phyloP scores from a whole-genome alignment of 805 yeast genomes.

The Tanozyma kutaoensis region DNA sequence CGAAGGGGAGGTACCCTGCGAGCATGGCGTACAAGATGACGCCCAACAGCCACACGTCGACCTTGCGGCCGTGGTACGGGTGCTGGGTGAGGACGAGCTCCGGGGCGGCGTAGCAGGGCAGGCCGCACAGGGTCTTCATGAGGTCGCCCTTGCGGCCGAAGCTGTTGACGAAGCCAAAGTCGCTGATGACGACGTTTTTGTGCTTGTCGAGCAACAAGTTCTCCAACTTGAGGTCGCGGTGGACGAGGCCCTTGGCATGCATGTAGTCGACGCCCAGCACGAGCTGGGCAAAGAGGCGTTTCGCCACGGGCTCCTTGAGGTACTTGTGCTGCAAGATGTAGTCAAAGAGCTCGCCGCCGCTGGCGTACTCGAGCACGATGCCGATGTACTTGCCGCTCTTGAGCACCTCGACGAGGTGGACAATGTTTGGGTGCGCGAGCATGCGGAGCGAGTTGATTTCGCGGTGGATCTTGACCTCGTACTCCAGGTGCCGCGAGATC shows the following conservation, averaged over 20 bases:
- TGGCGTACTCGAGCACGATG: constrained; percentile 90
- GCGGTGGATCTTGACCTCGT: constrained; percentile 80
- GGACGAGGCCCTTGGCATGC: constrained; percentile 71
- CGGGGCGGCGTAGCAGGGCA: constrained; percentile 98
- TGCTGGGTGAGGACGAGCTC: constrained; percentile 80
- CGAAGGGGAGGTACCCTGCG: constrained; percentile 94
- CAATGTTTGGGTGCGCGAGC: constrained; percentile 87
- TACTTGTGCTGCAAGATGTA: constrained; percentile 78
- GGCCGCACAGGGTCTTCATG: constrained; percentile 93
- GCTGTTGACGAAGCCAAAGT: constrained; percentile 91
- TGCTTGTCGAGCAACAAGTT: constrained; percentile 71
- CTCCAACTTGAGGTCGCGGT: constrained; percentile 66
- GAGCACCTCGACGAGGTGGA: constrained; percentile 79
- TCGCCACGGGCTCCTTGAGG: constrained; percentile 77
- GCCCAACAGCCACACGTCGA: constrained; percentile 96
- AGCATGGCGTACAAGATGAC: constrained; percentile 92
- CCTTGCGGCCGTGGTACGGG: constrained; percentile 86
- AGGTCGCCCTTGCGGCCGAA: constrained; percentile 51
- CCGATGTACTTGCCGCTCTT: constrained; percentile 94
- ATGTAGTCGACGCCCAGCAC: constrained; percentile 88
- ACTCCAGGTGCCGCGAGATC: constrained; percentile 74
- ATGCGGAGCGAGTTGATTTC: constrained; percentile 85
- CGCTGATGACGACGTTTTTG: constrained; percentile 76
- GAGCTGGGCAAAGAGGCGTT: constrained; percentile 81
- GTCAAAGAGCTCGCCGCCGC: constrained; percentile 94